Conservation (phyloP, 805 yeast species). For the Lipomyces chichibuensis region DNA sequence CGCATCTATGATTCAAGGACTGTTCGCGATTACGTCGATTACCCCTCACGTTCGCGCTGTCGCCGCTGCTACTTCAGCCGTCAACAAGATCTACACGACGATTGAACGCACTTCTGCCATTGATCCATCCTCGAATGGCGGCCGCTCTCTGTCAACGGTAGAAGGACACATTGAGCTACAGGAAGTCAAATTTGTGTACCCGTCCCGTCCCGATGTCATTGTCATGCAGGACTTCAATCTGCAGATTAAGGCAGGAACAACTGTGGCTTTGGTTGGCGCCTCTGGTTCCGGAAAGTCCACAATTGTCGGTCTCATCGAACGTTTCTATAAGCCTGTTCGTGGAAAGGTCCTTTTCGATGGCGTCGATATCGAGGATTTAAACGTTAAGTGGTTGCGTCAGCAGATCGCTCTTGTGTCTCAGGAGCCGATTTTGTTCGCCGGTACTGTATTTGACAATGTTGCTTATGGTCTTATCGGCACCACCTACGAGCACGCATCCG, state of each 20-base stretch:
- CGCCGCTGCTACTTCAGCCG: slow-evolving; percentile 48
- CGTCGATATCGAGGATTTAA: slow-evolving; percentile 54
- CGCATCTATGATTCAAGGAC: slow-evolving; percentile 42
- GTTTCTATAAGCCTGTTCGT: slow-evolving; percentile 59
- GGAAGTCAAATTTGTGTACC: slow-evolving; percentile 42
- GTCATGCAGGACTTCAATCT: slow-evolving; percentile 39
- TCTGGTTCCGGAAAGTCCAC: slow-evolving; percentile 55
- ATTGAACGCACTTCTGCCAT: slow-evolving; percentile 50
- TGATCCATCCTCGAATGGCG: slow-evolving; percentile 42
- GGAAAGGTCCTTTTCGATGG: slow-evolving; percentile 57
- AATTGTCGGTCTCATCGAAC: slow-evolving; percentile 57
- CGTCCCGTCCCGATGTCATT: slow-evolving; percentile 41
- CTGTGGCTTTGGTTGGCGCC: slow-evolving; percentile 92
- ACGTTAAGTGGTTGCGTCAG: slow-evolving; percentile 55
- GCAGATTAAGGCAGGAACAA: slow-evolving; percentile 69
- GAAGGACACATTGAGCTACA: slow-evolving; percentile 47
- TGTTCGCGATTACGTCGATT: slow-evolving; percentile 46
- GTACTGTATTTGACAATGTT: slow-evolving; percentile 76
- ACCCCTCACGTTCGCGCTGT: slow-evolving; percentile 49
- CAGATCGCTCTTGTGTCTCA: slow-evolving; percentile 66
- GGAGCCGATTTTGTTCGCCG: slow-evolving; percentile 67
- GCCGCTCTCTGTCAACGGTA: slow-evolving; percentile 32
- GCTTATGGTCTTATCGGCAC: slow-evolving; percentile 64
- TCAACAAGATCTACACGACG: slow-evolving; percentile 47
- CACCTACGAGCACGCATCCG: slow-evolving; percentile 42